Evolutionary conservation across 768 basidiomycete genomes (phyloP).

Genomic region (Lactifluus subvellereus): DNA sequence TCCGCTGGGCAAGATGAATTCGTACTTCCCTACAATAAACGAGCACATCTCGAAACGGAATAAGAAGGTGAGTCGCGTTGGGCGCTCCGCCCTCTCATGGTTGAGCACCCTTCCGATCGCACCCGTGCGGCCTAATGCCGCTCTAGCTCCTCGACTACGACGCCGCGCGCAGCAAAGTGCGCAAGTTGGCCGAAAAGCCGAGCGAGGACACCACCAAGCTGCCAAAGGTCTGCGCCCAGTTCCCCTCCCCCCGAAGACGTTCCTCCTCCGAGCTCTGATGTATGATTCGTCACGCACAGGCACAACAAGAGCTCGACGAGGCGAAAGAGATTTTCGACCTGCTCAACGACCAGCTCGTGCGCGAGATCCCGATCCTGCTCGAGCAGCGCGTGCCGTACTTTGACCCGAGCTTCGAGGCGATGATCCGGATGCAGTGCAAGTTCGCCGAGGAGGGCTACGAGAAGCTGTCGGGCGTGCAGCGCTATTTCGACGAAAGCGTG

Average conservation of each 20-base stretch:
- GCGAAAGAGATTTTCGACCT: conserved; percentile 90
- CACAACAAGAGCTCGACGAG: conserved; percentile 95
- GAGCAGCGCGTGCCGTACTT: conserved; percentile 97
- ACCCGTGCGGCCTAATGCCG: neutral
- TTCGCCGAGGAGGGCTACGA: conserved; percentile 99
- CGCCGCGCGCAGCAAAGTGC: conserved; percentile 80
- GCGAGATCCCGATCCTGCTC: conserved; percentile 85
- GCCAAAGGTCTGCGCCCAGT: conserved; percentile 52
- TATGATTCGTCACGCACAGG: conserved; percentile 38
- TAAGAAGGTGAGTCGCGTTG: conserved; percentile 69
- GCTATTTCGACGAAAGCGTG: conserved; percentile 85
- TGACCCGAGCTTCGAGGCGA: conserved; percentile 97
- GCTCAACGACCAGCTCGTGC: conserved; percentile 87
- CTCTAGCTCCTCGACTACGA: conserved; percentile 90
- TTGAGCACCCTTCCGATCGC: conserved; percentile 15
- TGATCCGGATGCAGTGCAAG: conserved; percentile 96
- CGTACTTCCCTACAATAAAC: conserved; percentile 90
- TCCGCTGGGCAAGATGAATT: conserved; percentile 93
- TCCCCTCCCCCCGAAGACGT: neutral
- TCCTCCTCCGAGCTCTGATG: neutral
- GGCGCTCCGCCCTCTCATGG: neutral
- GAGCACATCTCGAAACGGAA: conserved; percentile 91
- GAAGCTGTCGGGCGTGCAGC: conserved; percentile 89
- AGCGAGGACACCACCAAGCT: conserved; percentile 90
- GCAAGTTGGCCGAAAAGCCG: conserved; percentile 88